These are phyloP conservation scores for Monilinia fructigena DNA, from an alignment of 2,329 filamentous ascomycete genomes.

Conservation along the genomic window DNA sequence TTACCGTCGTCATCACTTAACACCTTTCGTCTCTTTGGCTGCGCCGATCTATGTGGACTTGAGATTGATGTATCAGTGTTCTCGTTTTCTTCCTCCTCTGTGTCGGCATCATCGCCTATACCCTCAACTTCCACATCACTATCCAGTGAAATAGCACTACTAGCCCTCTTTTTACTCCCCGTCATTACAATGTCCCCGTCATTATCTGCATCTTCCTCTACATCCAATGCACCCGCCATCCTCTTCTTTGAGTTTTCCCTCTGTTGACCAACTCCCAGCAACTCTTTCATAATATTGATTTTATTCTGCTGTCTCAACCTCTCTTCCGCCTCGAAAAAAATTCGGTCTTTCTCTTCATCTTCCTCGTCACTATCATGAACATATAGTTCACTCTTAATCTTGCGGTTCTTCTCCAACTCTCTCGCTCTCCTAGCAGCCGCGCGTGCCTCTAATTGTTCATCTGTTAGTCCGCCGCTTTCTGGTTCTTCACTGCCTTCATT, in stretches of 20 bases:
- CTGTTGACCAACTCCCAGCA: constrained; percentile 32
- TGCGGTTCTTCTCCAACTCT: constrained; percentile 72
- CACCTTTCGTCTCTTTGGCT: constrained; percentile 43
- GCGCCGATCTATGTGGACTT: constrained; percentile 41
- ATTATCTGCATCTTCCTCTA: constrained; percentile 34
- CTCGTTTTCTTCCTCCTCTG: constrained; percentile 40
- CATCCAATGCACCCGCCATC: constrained; percentile 24
- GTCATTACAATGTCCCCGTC: constrained; percentile 34
- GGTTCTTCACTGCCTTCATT: constrained; percentile 44
- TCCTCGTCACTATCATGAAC: constrained; percentile 87
- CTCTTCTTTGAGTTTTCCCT: constrained; percentile 30
- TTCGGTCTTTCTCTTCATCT: constrained; percentile 68
- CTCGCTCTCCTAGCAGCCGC: constrained; percentile 62
- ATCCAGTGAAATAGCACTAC: constrained; percentile 29
- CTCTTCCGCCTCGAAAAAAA: constrained; percentile 78
- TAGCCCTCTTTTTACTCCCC: constrained; percentile 24
- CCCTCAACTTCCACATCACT: constrained; percentile 35
- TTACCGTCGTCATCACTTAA: constrained; percentile 38
- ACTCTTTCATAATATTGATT: constrained; percentile 36
- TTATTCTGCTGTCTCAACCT: constrained; percentile 55
- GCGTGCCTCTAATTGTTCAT: constrained; percentile 60
- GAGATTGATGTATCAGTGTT: constrained; percentile 44
- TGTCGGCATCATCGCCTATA: constrained; percentile 24
- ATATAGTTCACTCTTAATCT: constrained; percentile 81
- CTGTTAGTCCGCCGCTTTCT: constrained; percentile 49